phyloP scores from a whole-genome alignment of 441 rosid genomes.

The Rhodomyrtus psidioides region DNA sequence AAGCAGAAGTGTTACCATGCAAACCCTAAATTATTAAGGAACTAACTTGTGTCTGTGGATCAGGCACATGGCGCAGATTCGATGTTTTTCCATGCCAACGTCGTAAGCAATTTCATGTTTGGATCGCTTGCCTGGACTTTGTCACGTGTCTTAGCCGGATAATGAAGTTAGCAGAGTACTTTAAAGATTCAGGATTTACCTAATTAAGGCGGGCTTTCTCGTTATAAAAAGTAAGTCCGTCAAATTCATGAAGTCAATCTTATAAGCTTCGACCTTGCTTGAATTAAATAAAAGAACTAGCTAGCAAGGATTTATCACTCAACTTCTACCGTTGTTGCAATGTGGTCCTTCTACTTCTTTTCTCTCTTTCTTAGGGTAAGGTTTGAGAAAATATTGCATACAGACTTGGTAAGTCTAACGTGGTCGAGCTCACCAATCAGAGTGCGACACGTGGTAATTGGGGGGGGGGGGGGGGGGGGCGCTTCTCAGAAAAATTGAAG shows the following conservation, averaged over 20 bases:
- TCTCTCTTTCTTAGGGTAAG: neutral
- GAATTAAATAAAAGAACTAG: neutral
- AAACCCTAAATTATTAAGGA: neutral
- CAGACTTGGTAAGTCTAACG: too few relatives aligned
- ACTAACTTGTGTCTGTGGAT: neutral
- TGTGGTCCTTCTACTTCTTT: neutral
- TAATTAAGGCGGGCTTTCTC: neutral
- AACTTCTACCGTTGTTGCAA: neutral
- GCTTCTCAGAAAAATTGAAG: too few relatives aligned
- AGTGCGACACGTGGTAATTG: too few relatives aligned
- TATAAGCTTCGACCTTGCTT: neutral
- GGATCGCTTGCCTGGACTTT: rapidly evolving
- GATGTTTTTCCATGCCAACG: neutral
- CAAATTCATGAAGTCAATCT: too few relatives aligned
- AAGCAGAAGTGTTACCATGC: too few relatives aligned
- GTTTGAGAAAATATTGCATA: too few relatives aligned
- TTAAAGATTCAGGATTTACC: neutral
- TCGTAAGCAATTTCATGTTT: neutral
- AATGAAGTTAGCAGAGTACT: neutral
- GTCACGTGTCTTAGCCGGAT: neutral
- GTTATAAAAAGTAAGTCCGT: too few relatives aligned
- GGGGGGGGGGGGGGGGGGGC: too few relatives aligned
- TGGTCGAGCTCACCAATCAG: too few relatives aligned
- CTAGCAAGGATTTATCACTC: neutral
- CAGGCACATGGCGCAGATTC: neutral